Conservation (phyloP, 2,329 filamentous ascomycete genomes). For the Exserohilum turcica region DNA sequence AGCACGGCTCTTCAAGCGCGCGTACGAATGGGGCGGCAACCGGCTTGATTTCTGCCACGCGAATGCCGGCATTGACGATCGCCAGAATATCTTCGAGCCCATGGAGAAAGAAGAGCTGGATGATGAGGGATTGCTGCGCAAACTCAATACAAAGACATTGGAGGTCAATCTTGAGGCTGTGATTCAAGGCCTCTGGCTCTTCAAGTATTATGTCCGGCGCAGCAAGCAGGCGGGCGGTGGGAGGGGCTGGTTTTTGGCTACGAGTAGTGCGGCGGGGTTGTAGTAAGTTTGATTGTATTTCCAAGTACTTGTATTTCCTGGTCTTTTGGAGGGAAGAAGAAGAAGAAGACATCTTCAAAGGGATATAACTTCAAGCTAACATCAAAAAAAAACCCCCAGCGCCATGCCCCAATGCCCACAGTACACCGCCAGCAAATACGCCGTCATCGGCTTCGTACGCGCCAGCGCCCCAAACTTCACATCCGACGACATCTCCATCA, state of each 20-base stretch:
- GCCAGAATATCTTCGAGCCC: constrained; percentile 45
- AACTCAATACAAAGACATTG: constrained; percentile 47
- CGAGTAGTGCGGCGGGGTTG: constrained; percentile 46
- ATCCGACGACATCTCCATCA: constrained; percentile 46
- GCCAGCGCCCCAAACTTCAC: constrained; percentile 43
- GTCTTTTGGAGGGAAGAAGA: too few relatives aligned
- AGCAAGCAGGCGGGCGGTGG: constrained; percentile 45
- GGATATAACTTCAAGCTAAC: background rate
- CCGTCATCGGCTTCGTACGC: constrained; percentile 48
- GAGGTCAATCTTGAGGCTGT: constrained; percentile 51
- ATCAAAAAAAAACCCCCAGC: background rate
- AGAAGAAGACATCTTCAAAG: too few relatives aligned
- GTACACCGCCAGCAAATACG: constrained; percentile 53
- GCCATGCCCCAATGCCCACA: constrained; percentile 45
- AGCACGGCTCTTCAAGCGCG: constrained; percentile 47
- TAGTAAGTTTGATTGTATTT: too few relatives aligned
- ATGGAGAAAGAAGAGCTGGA: constrained; percentile 38
- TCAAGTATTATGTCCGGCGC: constrained; percentile 50
- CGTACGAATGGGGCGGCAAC: constrained; percentile 51
- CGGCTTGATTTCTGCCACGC: constrained; percentile 51
- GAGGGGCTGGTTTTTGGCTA: constrained; percentile 48
- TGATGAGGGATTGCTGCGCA: constrained; percentile 44
- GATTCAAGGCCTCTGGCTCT: constrained; percentile 51
- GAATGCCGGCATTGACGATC: constrained; percentile 52
- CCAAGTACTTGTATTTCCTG: too few relatives aligned